Conservation (phyloP, 2,329 filamentous ascomycete species). For the Xylaria sp. region DNA sequence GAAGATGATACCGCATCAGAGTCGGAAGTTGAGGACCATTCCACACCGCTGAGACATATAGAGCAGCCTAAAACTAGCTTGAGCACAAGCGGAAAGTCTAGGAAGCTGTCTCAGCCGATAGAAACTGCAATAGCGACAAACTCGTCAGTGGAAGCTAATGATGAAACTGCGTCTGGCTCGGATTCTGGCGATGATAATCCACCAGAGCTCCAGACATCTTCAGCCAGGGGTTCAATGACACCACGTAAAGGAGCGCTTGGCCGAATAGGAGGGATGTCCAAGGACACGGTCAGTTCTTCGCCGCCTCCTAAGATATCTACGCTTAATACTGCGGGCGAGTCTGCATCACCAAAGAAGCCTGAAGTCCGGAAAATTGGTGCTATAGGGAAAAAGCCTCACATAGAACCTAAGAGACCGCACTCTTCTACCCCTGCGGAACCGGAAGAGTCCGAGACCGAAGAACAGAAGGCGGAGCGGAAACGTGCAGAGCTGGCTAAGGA, state of each 20-base stretch:
- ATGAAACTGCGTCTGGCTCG: constrained; percentile 36
- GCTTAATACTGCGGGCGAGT: constrained; percentile 7
- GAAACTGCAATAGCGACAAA: constrained; percentile 34
- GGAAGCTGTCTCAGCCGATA: constrained; percentile 37
- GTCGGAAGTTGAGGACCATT: constrained; percentile 27
- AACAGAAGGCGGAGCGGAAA: constrained; percentile 53
- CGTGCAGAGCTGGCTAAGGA: constrained; percentile 58
- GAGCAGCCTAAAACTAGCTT: constrained; percentile 24
- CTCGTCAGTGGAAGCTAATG: constrained; percentile 22
- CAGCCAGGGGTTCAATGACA: constrained; percentile 7
- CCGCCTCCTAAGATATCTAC: background rate
- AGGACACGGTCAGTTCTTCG: constrained; percentile 13
- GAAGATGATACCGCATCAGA: constrained; percentile 41
- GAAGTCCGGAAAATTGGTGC: constrained; percentile 32
- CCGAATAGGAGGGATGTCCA: constrained; percentile 36
- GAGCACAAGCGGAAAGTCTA: constrained; percentile 33
- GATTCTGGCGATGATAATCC: constrained; percentile 20
- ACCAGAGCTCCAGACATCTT: background rate
- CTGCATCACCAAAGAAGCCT: constrained; percentile 26
- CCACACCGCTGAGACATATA: constrained; percentile 25
- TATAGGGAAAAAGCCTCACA: constrained; percentile 33
- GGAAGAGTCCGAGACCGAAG: constrained; percentile 38
- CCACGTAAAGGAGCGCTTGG: constrained; percentile 30
- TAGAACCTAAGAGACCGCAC: constrained; percentile 28
- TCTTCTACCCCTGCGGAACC: constrained; percentile 19